Base-by-base conservation (phyloP, 2,329 filamentous ascomycete species). In the Neopestalotiopsis sp. region DNA sequence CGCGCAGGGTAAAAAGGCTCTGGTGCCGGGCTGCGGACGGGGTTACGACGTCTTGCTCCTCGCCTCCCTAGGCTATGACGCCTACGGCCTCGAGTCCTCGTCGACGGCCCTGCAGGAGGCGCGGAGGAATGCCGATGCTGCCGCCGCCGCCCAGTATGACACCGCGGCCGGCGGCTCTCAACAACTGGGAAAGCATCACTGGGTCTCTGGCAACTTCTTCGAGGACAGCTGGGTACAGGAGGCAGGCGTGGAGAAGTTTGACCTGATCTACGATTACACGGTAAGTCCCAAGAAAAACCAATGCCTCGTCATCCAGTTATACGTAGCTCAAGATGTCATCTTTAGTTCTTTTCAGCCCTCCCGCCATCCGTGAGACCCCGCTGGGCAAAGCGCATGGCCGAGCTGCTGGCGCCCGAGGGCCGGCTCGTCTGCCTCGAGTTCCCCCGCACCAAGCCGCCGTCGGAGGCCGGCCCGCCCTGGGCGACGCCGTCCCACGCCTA, bases 11-110 rank as follows among this genome's bases (percentile, higher is more conserved):
- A 28, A 28, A 28, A 28, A 87, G 73, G 94, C 91, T 1, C 83
- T 97, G 9, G 91, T 97, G 0, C 92, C 94, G 0, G 94, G 94
- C 5, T 97, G 94, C 79, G 94, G 94, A 0, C 87, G 88, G 61
- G 94, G 94, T 5, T 92, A 96, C 76, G 94, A 97, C 81, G 92
- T 94, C 1, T 84, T 94, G 10, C 84, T 97, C 49, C 86, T 97
- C 59, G 88, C 90, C 64, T 88, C 89, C 10, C 89, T 91, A 75
- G 94, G 94, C 1, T 96, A 93, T 77, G 91, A 97, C 79, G 89
- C 90, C 1, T 90, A 89, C 74, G 94, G 93, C 0, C 81, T 97
- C 1, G 94, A 97, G 76, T 86, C 88, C 67, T 90, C 90, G 59
- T 75, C 83, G 9, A 76, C 74, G 14, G 86, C 84, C 2, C 73